Percentiles rank a stretch among this genome's conserved stretches.
phyloP scores from a whole-genome alignment of 176 grass and related monocot species.

The Neostapfia colusana region DNA sequence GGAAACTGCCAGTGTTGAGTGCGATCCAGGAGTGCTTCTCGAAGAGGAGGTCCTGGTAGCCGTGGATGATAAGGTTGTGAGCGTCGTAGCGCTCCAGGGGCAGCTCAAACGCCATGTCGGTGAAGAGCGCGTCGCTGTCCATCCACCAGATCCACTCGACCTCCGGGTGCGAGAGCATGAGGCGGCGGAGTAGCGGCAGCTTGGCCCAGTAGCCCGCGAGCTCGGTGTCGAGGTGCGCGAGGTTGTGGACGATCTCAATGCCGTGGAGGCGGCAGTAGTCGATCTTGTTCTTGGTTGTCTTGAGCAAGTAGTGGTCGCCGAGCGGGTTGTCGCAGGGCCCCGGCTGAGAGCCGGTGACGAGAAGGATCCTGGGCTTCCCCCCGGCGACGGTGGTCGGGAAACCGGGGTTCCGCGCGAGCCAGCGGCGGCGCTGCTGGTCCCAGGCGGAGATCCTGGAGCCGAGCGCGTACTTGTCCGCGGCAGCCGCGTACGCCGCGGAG shows the following conservation, averaged over 20 bases:
- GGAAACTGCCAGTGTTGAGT: slow-evolving; percentile 88
- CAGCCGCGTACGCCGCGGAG: slow-evolving; percentile 24
- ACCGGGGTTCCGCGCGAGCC: slow-evolving; percentile 64
- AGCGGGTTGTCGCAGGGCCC: slow-evolving; percentile 83
- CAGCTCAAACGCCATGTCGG: slow-evolving; percentile 95
- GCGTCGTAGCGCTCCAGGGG: slow-evolving; percentile 57
- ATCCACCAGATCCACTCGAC: slow-evolving; percentile 99
- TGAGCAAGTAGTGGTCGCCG: slow-evolving; percentile 93
- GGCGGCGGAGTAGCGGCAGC: slow-evolving; percentile 76
- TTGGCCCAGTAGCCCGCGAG: slow-evolving; percentile 92
- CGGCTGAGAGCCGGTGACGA: slow-evolving; percentile 82
- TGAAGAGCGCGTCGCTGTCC: slow-evolving; percentile 94
- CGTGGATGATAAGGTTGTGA: slow-evolving; percentile 89
- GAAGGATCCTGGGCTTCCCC: slow-evolving; percentile 71
- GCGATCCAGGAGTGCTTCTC: slow-evolving; percentile 84
- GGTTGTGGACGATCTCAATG: slow-evolving; percentile 90
- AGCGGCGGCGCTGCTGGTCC: slow-evolving; percentile 63
- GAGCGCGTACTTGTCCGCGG: slow-evolving; percentile 51
- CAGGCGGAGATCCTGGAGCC: slow-evolving; percentile 75
- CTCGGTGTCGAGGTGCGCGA: slow-evolving; percentile 82
- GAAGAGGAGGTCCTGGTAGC: slow-evolving; percentile 84
- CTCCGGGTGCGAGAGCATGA: slow-evolving; percentile 91
- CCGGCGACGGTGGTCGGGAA: slow-evolving; percentile 50
- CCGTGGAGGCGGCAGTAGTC: slow-evolving; percentile 88
- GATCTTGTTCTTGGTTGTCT: slow-evolving; percentile 93